Evolutionary conservation across 2,329 filamentous ascomycete species (phyloP).

Genomic region (Stromatinia cepivora): DNA sequence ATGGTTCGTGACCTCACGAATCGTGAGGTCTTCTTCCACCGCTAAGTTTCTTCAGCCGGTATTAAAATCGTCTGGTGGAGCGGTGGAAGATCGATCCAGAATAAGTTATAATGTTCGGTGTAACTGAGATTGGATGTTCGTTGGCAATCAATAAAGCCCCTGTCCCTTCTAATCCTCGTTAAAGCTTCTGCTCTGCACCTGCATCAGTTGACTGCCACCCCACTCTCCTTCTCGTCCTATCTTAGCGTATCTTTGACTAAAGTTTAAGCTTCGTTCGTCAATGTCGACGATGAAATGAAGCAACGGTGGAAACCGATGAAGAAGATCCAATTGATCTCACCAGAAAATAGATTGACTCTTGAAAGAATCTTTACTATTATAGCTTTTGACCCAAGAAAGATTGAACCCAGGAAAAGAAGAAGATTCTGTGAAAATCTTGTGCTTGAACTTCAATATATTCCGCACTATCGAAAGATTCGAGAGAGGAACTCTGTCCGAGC

Average conservation of each 20-base stretch:
- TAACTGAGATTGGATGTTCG: conserved; percentile 21
- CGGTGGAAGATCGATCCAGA: conserved; percentile 21
- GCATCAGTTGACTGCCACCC: conserved; percentile 8
- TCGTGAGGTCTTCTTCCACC: conserved; percentile 11
- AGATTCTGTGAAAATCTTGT: background rate
- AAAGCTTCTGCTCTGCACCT: conserved; percentile 11
- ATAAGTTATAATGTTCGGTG: conserved; percentile 13
- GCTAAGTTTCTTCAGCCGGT: conserved; percentile 19
- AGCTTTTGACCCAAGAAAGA: background rate
- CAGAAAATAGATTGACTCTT: background rate
- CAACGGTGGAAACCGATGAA: background rate
- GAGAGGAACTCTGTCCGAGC: background rate
- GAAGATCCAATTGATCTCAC: conserved; percentile 6
- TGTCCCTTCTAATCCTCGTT: conserved; percentile 8
- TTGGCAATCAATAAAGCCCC: conserved; percentile 19
- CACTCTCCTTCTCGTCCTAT: conserved; percentile 20
- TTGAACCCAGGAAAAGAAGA: background rate
- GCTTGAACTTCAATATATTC: background rate
- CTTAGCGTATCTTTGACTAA: conserved; percentile 6
- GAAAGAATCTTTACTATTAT: background rate
- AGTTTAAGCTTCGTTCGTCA: background rate
- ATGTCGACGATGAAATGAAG: background rate
- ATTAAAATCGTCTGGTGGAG: conserved; percentile 13
- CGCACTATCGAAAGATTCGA: background rate
- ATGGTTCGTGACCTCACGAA: background rate